Conservation (phyloP, 345 rosid species). For the Luvunga scandens region DNA sequence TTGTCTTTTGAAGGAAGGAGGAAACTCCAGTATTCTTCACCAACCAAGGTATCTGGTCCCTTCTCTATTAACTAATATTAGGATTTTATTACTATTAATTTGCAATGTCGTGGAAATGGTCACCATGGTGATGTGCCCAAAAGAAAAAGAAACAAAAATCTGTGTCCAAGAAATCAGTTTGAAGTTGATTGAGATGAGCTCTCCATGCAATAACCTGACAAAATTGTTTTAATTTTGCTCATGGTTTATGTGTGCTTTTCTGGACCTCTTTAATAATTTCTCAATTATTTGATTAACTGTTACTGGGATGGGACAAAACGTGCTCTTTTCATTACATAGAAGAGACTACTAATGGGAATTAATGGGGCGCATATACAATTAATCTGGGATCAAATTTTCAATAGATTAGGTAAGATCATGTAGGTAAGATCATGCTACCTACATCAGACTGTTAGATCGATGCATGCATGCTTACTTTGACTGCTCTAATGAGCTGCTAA, state of each 20-base stretch:
- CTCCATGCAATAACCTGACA: not conserved
- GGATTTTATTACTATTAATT: not conserved
- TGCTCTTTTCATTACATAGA: no score
- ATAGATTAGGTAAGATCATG: not conserved
- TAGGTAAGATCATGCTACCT: not conserved
- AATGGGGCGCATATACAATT: no score
- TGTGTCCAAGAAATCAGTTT: slow-evolving; percentile 14
- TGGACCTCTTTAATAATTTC: not conserved
- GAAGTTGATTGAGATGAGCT: slow-evolving; percentile 9
- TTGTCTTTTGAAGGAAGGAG: not conserved
- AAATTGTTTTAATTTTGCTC: not conserved
- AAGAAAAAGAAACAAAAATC: slow-evolving; percentile 1
- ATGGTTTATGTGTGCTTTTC: not conserved
- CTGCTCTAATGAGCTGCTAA: not conserved
- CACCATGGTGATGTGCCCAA: slow-evolving; percentile 5
- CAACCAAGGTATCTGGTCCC: slow-evolving; percentile 7
- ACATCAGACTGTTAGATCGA: not conserved
- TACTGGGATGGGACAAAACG: not conserved
- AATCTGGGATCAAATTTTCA: slow-evolving; percentile 4
- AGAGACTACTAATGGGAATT: not conserved
- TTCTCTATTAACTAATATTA: not conserved
- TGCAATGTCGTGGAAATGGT: not conserved
- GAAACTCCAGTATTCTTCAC: not conserved
- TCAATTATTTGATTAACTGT: slow-evolving; percentile 11
- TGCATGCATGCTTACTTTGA: not conserved